A percentile compares a stretch with the other conserved stretches of the same genome.
phyloP scores from a whole-genome alignment of 2,329 filamentous ascomycete genomes.

The Malbranchea cinnamomea region DNA sequence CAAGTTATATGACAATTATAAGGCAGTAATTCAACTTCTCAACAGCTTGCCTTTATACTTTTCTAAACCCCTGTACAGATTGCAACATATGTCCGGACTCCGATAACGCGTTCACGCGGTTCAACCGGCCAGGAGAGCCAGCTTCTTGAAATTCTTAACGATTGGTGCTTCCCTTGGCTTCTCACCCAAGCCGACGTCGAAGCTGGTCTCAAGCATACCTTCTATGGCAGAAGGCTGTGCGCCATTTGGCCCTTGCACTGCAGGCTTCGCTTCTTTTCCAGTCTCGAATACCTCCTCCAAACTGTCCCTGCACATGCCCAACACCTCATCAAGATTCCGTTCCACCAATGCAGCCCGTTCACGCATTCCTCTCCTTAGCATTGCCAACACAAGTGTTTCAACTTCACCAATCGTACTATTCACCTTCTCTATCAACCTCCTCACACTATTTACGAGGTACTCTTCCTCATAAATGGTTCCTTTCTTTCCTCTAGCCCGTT shows the following conservation, averaged over 20 bases:
- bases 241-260: conserved; percentile 11
- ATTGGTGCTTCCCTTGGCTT: conserved; percentile 33
- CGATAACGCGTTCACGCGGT: too few species aligned
- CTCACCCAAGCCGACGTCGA: conserved; percentile 22
- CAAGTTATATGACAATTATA: too few species aligned
- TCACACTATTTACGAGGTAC: conserved; percentile 80
- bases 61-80: too few species aligned
- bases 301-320: conserved; percentile 51
- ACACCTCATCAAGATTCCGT: conserved; percentile 56
- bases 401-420: conserved; percentile 60
- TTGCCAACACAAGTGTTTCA: conserved; percentile 56
- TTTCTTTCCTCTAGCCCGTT: conserved; percentile 86
- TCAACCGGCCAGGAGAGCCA: conserved; percentile 20
- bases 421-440: conserved; percentile 67
- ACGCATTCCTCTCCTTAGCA: conserved; percentile 69
- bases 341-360: conserved; percentile 73
- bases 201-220: conserved; percentile 26
- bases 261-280: conserved; percentile 14
- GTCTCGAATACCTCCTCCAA: conserved; percentile 55
- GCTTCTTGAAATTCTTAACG: conserved; percentile 33
- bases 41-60: too few species aligned
- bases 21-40: too few species aligned
- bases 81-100: too few species aligned
- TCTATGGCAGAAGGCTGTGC: conserved; percentile 13
- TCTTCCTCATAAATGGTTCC: conserved; percentile 97